Evolutionary conservation across 225 moss, liverwort and hornwort species (phyloP).

Genomic region (Pleurozium schreberi): DNA sequence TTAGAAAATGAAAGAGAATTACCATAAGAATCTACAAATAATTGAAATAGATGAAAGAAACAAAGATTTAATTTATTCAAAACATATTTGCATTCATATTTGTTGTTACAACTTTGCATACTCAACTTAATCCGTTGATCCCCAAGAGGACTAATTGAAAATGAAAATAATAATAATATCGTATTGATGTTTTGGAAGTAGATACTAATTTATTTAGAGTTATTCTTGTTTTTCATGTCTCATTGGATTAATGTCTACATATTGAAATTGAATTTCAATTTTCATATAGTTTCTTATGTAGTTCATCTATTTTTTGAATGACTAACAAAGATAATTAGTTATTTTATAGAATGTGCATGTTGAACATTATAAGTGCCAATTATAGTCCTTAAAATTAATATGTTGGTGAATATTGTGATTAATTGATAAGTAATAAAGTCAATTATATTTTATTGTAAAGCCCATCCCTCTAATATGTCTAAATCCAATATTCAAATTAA

Average conservation of each 20-base stretch:
- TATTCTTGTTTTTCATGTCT: background rate
- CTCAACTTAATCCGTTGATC: background rate
- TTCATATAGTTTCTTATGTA: background rate
- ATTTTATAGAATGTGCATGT: no score
- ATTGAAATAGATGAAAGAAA: background rate
- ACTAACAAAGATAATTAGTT: background rate
- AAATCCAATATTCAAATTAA: background rate
- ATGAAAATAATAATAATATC: background rate
- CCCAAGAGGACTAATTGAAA: no score
- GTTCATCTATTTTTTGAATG: background rate
- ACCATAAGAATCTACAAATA: background rate
- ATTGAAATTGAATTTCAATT: background rate
- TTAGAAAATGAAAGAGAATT: background rate
- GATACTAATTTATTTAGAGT: background rate
- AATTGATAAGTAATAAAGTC: background rate
- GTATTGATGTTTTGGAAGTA: background rate
- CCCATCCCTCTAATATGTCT: background rate
- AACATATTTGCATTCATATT: background rate
- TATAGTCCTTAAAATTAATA: background rate
- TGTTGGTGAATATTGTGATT: background rate
- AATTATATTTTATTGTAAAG: background rate
- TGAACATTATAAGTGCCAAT: no score
- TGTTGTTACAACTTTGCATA: background rate
- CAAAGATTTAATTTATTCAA: fast-evolving
- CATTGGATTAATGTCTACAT: background rate